Conservation (phyloP, 441 rosid species). For the Adansonia madagascariensis region DNA sequence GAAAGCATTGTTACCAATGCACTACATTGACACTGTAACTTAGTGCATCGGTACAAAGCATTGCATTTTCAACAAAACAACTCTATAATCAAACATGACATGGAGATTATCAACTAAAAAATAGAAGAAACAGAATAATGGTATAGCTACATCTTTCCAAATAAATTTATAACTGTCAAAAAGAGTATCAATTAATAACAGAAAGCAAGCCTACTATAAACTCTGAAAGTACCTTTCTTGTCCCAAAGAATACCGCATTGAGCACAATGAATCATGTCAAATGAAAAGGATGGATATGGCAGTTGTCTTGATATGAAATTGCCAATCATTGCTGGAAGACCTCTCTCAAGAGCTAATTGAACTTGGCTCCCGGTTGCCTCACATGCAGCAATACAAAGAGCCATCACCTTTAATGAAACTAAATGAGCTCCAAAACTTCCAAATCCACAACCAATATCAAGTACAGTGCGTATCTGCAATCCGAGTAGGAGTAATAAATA, state of each 20-base stretch:
- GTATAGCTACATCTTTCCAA: neutral
- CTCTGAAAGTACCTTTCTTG: conserved; percentile 65
- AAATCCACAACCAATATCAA: conserved; percentile 97
- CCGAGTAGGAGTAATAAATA: conserved; percentile 23
- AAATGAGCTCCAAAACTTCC: conserved; percentile 98
- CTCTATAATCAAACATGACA: neutral
- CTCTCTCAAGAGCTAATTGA: conserved; percentile 94
- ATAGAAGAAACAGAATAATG: neutral
- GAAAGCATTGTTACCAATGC: neutral
- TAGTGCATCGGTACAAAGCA: neutral
- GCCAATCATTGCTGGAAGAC: conserved; percentile 98
- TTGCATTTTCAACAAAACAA: neutral
- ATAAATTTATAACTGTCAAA: neutral
- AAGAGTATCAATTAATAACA: neutral
- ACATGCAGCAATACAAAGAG: conserved; percentile 84
- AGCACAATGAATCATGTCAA: conserved; percentile 97
- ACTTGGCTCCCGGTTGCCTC: conserved; percentile 98
- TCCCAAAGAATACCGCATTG: conserved; percentile 89
- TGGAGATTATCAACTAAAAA: neutral
- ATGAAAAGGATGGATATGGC: conserved; percentile 89
- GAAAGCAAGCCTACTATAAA: conserved; percentile 7
- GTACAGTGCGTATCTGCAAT: conserved; percentile 68
- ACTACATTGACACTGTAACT: neutral
- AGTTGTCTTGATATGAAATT: conserved; percentile 79
- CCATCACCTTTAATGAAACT: conserved; percentile 78